Evolutionary conservation across 352 stramenopile species (phyloP), one percentile per base, ranked within the genome.

Genomic region (Elongisporangium anandrum): DNA sequence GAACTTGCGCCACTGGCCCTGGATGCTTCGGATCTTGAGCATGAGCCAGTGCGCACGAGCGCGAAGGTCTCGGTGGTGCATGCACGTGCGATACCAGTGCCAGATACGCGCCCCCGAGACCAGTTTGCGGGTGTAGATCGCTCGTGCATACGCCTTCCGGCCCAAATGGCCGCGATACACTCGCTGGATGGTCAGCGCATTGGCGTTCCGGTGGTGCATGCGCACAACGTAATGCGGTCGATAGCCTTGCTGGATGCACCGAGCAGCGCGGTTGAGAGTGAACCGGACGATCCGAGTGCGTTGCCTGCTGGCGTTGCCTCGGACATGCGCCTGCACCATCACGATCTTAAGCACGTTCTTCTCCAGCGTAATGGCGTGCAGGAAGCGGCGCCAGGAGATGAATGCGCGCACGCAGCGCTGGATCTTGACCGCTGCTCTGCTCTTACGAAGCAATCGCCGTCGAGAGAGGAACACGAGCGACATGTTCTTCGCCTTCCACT

Each of bases 1-100:
- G 55, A 81, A 73, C 41, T 72, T 78, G 2, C 78, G 66, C 75
- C 81, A 92, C 45, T 90, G 72, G 13, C 70, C 62, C 63, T 92
- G 78, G 59, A 89, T 82, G 41, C 57, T 67, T 57, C 62, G 66
- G 23, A 88, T 70, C 56, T 84, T 85, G 13, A 29, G 17, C n/a
- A 86, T 52, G 3, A 87, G 72, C 77, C 77, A 87, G 2, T 58
- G 60, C 0, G 77, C 71, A 4, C 75, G 70, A 13, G 23, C 56
- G 12, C 38, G 55, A 13, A 79, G 68, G 8, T 87, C 62, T 3
- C 65, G 69, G 4, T 72, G 56, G n/a, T 72, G 57, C 19, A 72
- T 45, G 50, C 70, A 86, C 24, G 59, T 63, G 1, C 75, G 80
- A 63, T 76, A 88, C 80, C 80, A 92, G 19, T n/a, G 22, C 66